These are phyloP conservation scores for Exophiala phaeomuriformis DNA, from an alignment of 2,329 filamentous ascomycete species.

Conservation along the genomic window DNA sequence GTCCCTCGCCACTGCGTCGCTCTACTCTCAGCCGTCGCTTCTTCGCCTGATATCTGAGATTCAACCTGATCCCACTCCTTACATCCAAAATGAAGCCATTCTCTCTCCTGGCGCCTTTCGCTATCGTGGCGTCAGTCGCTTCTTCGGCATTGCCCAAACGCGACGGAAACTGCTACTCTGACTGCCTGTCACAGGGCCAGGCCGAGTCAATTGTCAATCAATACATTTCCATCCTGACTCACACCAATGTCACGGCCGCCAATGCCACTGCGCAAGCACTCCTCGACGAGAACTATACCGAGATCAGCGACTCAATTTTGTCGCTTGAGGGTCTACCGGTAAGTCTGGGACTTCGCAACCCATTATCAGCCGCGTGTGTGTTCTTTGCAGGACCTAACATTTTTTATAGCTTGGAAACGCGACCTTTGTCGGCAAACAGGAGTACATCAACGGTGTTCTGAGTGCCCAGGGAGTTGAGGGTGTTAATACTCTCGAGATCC, in stretches of 20 bases:
- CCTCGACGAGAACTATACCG: conserved; percentile 18
- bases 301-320: conserved; percentile 24
- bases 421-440: conserved; percentile 19
- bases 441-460: conserved; percentile 20
- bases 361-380: background rate
- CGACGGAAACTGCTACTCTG: background rate
- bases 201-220: conserved; percentile 17
- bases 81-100: conserved; percentile 12
- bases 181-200: conserved; percentile 10
- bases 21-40: background rate
- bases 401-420: conserved; percentile 15
- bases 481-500: conserved; percentile 21
- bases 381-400: background rate
- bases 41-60: background rate
- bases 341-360: background rate
- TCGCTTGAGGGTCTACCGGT: conserved; percentile 22
- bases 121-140: conserved; percentile 2
- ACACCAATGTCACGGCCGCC: conserved; percentile 12
- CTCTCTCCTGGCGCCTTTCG: conserved; percentile 7
- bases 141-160: conserved; percentile 8
- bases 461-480: conserved; percentile 14
- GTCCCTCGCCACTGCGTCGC: no score
- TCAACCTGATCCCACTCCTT: background rate
- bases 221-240: conserved; percentile 18
- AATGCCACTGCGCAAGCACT: conserved; percentile 23